Percentiles rank a stretch among this genome's conserved stretches.
phyloP scores from a whole-genome alignment of 2,329 filamentous ascomycete species.

The Aspergillus latus region DNA sequence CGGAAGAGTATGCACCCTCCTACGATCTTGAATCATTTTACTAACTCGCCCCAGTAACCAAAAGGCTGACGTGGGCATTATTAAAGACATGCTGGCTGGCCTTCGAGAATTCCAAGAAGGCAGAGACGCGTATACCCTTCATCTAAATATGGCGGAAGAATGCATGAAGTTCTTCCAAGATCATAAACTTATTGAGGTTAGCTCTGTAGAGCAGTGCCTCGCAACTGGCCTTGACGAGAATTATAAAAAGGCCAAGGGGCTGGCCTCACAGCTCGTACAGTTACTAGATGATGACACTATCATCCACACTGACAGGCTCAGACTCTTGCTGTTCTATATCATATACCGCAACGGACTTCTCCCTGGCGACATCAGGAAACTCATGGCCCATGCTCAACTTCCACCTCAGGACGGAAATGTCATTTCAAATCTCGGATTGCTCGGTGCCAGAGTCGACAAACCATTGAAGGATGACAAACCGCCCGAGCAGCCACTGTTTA shows the following conservation, averaged over 20 bases:
- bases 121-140: conserved; percentile 91
- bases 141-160: conserved; percentile 94
- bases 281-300: conserved; percentile 84
- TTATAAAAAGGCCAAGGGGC: conserved; percentile 82
- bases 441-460: conserved; percentile 72
- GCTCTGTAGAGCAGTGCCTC: conserved; percentile 83
- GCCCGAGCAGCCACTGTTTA: conserved; percentile 67
- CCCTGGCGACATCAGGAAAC: conserved; percentile 75
- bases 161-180: conserved; percentile 92
- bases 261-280: conserved; percentile 80
- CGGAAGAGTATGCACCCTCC: conserved; percentile 57
- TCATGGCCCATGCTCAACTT: conserved; percentile 79
- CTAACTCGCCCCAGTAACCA: conserved; percentile 51
- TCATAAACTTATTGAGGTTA: conserved; percentile 81
- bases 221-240: conserved; percentile 93
- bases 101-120: conserved; percentile 92
- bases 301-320: conserved; percentile 70
- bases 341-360: conserved; percentile 85
- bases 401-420: conserved; percentile 71
- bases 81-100: conserved; percentile 95
- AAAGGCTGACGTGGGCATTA: conserved; percentile 77
- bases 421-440: conserved; percentile 71
- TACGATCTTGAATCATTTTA: neutral
- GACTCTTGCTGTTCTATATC: conserved; percentile 81
- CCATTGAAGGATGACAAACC: conserved; percentile 76